These are phyloP conservation scores for Aquilaria sinensis DNA, from an alignment of 345 rosid species.

Conservation along the genomic window DNA sequence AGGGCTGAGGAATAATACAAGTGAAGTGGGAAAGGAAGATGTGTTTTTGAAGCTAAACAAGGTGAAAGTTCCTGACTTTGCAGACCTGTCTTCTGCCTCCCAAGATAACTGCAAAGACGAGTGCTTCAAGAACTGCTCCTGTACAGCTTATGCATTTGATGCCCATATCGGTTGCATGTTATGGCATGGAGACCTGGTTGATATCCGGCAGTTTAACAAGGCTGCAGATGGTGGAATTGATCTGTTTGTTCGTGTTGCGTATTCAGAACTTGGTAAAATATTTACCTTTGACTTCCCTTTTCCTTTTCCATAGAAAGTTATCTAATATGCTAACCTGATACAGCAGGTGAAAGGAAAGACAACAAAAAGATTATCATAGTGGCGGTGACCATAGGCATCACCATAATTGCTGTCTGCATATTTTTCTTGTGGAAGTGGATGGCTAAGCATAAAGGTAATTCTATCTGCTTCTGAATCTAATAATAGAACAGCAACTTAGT, in stretches of 20 bases:
- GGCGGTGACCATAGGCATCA: background rate
- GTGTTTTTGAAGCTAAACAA: conserved; percentile 29
- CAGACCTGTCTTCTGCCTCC: conserved; percentile 10
- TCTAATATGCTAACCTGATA: background rate
- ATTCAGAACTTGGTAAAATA: conserved; percentile 26
- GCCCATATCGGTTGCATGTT: conserved; percentile 35
- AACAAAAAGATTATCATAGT: background rate
- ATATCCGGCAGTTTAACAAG: conserved; percentile 18
- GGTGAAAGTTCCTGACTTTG: conserved; percentile 39
- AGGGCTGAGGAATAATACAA: conserved; percentile 17
- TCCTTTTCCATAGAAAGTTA: background rate
- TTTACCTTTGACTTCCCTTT: background rate
- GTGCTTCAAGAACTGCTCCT: conserved; percentile 47
- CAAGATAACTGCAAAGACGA: conserved; percentile 23
- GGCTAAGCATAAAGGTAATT: conserved; percentile 18
- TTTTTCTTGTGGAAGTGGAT: conserved; percentile 11
- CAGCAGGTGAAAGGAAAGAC: conserved; percentile 7
- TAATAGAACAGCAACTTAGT: no score
- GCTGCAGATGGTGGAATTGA: conserved; percentile 23
- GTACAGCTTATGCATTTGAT: conserved; percentile 41
- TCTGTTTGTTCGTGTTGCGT: conserved; percentile 33
- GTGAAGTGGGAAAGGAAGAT: conserved; percentile 26
- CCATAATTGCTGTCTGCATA: conserved; percentile 3
- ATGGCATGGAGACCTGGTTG: conserved; percentile 38
- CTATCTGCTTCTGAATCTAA: no score